These are phyloP conservation scores for Boletus rubropictus DNA, from an alignment of 768 basidiomycete genomes.

Conservation along the genomic window DNA sequence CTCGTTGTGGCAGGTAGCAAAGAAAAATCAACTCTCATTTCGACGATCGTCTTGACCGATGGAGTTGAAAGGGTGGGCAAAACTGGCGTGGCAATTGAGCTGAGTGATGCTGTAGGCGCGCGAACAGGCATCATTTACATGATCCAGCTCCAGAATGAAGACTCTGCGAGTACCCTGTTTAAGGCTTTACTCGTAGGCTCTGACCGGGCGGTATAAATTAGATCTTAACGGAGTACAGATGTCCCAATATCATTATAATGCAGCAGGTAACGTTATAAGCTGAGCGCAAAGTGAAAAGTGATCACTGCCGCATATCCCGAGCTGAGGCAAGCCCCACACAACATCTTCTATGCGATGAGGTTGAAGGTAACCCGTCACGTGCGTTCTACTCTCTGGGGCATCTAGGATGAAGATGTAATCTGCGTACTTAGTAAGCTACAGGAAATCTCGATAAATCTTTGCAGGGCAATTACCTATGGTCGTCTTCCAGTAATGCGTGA, in stretches of 20 bases:
- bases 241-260: constrained; percentile 2
- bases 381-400: constrained; percentile 29
- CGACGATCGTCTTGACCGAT: constrained; percentile 92
- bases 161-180: constrained; percentile 77
- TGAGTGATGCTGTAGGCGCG: constrained; percentile 78
- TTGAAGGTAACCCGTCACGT: constrained; percentile 51
- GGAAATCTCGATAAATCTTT: not conserved
- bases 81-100: constrained; percentile 93
- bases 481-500: constrained; percentile 81
- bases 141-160: constrained; percentile 92
- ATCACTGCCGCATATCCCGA: constrained; percentile 77
- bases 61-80: constrained; percentile 98
- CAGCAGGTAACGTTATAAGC: constrained; percentile 30
- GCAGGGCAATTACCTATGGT: constrained; percentile 54
- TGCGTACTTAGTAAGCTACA: constrained; percentile 28
- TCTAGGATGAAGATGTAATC: constrained; percentile 88
- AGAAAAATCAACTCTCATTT: constrained; percentile 75
- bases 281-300: constrained; percentile 77
- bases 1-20: constrained; percentile 85
- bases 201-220: constrained; percentile 47
- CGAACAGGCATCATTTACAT: constrained; percentile 95
- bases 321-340: constrained; percentile 70
- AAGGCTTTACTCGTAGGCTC: constrained; percentile 84
- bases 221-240: not conserved
- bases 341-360: constrained; percentile 58